phyloP scores from a whole-genome alignment of 2,329 filamentous ascomycete genomes.

The Scorias spongiosa region DNA sequence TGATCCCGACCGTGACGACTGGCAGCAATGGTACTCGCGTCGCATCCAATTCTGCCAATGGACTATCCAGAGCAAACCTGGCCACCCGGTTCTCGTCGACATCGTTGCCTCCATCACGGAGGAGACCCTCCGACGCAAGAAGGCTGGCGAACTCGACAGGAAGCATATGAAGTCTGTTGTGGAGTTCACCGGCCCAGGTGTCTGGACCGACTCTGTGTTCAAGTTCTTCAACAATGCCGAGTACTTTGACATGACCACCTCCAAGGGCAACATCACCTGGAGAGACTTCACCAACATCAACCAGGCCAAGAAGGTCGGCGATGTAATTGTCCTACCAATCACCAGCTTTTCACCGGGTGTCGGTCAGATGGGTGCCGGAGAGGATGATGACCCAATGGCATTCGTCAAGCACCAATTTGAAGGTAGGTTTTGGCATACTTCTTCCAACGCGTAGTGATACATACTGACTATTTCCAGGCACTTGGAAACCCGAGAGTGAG shows the following conservation, averaged over 20 bases:
- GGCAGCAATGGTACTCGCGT: slow-evolving; percentile 90
- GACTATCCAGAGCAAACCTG: slow-evolving; percentile 93
- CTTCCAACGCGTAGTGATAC: background rate
- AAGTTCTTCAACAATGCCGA: slow-evolving; percentile 82
- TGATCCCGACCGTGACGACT: slow-evolving; percentile 82
- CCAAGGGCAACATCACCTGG: slow-evolving; percentile 63
- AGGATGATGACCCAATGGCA: slow-evolving; percentile 83
- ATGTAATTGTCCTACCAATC: slow-evolving; percentile 86
- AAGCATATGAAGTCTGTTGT: slow-evolving; percentile 60
- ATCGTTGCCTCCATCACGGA: slow-evolving; percentile 76
- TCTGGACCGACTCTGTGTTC: slow-evolving; percentile 91
- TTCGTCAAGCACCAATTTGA: slow-evolving; percentile 97
- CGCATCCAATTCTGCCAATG: slow-evolving; percentile 97
- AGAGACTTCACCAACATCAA: slow-evolving; percentile 81
- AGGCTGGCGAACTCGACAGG: slow-evolving; percentile 45
- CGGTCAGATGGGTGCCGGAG: slow-evolving; percentile 78
- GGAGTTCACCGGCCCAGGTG: slow-evolving; percentile 82
- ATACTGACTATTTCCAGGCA: slow-evolving; percentile 33
- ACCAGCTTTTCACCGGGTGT: slow-evolving; percentile 96
- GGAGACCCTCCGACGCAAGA: slow-evolving; percentile 61
- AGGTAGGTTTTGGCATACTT: slow-evolving; percentile 41
- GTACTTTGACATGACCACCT: slow-evolving; percentile 67
- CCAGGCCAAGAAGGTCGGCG: slow-evolving; percentile 70
- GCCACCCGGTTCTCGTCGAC: slow-evolving; percentile 80
- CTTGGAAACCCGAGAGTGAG: slow-evolving; percentile 60